These are phyloP conservation scores for Boechera retrofracta DNA, from an alignment of 345 rosid genomes.

Conservation along the genomic window DNA sequence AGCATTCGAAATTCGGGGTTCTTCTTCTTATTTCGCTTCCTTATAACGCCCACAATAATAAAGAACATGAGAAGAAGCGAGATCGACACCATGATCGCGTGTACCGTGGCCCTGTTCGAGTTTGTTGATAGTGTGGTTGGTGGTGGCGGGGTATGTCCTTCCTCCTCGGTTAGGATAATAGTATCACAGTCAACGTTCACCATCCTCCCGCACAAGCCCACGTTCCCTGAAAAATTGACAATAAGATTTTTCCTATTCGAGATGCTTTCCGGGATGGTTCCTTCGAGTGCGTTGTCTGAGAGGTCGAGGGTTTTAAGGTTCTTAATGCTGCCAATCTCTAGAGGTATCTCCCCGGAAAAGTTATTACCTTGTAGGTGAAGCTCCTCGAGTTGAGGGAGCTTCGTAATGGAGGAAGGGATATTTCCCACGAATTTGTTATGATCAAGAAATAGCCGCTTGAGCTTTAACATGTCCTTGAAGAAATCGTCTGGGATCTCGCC, in stretches of 20 bases:
- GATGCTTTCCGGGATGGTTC: slow-evolving; percentile 55
- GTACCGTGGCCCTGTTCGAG: background rate
- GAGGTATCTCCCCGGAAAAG: slow-evolving; percentile 70
- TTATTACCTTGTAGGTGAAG: slow-evolving; percentile 69
- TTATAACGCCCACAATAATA: slow-evolving; percentile 31
- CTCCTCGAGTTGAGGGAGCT: slow-evolving; percentile 56
- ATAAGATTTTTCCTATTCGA: slow-evolving; percentile 42
- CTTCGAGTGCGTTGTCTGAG: slow-evolving; percentile 65
- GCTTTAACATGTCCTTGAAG: slow-evolving; percentile 57
- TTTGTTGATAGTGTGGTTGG: background rate
- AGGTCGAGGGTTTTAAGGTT: slow-evolving; percentile 52
- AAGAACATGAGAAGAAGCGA: slow-evolving; percentile 41
- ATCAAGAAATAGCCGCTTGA: slow-evolving; percentile 67
- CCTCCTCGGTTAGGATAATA: background rate
- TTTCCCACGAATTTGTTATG: slow-evolving; percentile 60
- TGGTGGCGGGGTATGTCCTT: background rate
- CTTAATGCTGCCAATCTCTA: slow-evolving; percentile 31
- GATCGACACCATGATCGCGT: slow-evolving; percentile 12
- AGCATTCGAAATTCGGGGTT: slow-evolving; percentile 55
- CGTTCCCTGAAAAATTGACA: slow-evolving; percentile 50
- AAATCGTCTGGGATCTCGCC: slow-evolving; percentile 60
- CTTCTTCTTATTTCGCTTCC: slow-evolving; percentile 24
- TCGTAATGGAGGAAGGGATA: slow-evolving; percentile 58
- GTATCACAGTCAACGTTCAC: slow-evolving; percentile 43
- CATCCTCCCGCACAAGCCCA: slow-evolving; percentile 59